Percentiles rank a stretch among this genome's conserved stretches.
These are phyloP conservation scores for Penicillium fuscoglaucum DNA, from an alignment of 2,329 filamentous ascomycete genomes.

Conservation along the genomic window DNA sequence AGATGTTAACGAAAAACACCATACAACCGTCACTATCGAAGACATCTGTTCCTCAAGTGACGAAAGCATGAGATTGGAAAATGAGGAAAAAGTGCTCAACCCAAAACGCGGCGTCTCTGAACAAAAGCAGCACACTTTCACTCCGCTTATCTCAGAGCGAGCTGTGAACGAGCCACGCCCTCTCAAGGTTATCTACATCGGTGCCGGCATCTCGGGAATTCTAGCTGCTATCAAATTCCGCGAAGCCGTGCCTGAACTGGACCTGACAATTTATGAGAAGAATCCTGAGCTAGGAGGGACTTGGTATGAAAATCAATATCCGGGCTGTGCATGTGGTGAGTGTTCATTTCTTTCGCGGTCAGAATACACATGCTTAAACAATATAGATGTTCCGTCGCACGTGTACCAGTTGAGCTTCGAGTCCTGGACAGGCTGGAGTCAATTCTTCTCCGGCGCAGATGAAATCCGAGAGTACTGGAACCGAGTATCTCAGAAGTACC, in stretches of 20 bases:
- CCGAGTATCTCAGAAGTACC: constrained; percentile 18
- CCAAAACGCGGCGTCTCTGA: no score
- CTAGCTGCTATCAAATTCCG: neutral
- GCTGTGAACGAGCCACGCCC: neutral
- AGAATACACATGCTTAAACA: neutral
- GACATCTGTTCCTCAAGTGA: no score
- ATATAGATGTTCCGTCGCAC: constrained; percentile 6
- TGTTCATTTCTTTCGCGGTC: no score
- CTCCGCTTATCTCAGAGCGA: neutral
- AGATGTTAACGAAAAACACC: no score
- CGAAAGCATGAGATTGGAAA: no score
- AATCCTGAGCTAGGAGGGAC: neutral
- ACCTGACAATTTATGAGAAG: neutral
- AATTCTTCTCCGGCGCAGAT: neutral
- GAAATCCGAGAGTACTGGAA: constrained; percentile 27
- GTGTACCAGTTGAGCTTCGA: neutral
- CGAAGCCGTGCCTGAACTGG: neutral
- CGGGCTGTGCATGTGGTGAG: neutral
- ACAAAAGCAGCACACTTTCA: neutral
- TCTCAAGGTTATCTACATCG: neutral
- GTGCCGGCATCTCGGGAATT: neutral
- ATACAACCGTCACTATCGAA: no score
- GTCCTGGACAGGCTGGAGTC: neutral
- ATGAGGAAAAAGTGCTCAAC: no score
- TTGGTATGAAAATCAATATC: neutral